These are phyloP conservation scores for Flaveria linearis DNA, from an alignment of 129 eudicot genomes.

Conservation along the genomic window DNA sequence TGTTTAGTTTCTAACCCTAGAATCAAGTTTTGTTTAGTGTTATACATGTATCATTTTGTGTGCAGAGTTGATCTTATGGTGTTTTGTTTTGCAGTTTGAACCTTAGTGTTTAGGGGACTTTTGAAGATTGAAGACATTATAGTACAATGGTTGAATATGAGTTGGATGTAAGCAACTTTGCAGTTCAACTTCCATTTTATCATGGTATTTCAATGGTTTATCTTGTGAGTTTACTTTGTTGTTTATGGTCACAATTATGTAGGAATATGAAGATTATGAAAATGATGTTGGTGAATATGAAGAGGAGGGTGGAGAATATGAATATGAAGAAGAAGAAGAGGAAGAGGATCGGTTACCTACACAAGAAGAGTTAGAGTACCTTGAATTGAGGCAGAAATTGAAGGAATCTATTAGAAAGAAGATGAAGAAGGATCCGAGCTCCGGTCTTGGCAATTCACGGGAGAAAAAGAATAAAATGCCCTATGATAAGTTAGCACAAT, in stretches of 20 bases:
- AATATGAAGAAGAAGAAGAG: conserved; percentile 46
- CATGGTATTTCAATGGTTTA: background rate
- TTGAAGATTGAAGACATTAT: conserved; percentile 32
- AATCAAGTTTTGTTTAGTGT: background rate
- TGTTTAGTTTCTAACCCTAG: background rate
- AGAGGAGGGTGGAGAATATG: conserved; percentile 44
- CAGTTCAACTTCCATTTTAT: background rate
- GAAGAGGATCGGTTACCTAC: conserved; percentile 59
- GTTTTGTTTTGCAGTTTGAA: conserved; percentile 19
- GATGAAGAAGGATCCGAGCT: conserved; percentile 63
- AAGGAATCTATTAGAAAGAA: conserved; percentile 61
- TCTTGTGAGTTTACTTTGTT: background rate
- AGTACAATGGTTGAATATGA: conserved; percentile 56
- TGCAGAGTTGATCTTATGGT: background rate
- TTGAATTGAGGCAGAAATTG: conserved; percentile 63
- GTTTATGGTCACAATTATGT: conserved; percentile 21
- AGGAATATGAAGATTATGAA: conserved; percentile 74
- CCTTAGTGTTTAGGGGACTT: background rate
- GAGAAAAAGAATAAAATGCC: conserved; percentile 43
- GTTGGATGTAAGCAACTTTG: conserved; percentile 58
- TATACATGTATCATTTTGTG: background rate
- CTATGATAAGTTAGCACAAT: conserved; percentile 59
- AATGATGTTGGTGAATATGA: conserved; percentile 46
- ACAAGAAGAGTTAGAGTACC: conserved; percentile 66
- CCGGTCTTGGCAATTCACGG: conserved; percentile 41